These are phyloP conservation scores for Breynia disticha DNA, from an alignment of 441 rosid species.

Conservation along the genomic window DNA sequence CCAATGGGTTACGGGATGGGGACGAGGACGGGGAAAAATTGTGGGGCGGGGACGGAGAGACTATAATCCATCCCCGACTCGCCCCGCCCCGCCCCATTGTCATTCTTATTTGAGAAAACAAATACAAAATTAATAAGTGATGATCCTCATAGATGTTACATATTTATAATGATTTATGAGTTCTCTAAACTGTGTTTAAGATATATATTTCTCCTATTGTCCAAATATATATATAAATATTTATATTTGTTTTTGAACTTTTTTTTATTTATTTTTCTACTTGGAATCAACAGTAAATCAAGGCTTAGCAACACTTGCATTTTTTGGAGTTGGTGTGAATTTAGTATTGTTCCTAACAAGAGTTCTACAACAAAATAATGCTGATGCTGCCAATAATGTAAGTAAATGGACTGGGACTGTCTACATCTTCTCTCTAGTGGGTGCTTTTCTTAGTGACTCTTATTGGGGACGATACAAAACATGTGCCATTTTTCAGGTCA, in stretches of 20 bases:
- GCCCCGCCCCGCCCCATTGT: no score
- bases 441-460: slow-evolving; percentile 94
- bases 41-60: no score
- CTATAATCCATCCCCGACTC: no score
- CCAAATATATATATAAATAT: no score
- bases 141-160: no score
- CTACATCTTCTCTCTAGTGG: slow-evolving; percentile 89
- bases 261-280: not conserved
- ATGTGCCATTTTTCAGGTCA: slow-evolving; percentile 89
- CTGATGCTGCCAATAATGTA: slow-evolving; percentile 92
- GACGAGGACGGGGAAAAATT: no score
- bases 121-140: no score
- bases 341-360: slow-evolving; percentile 91
- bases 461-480: slow-evolving; percentile 99
- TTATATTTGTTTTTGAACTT: not conserved
- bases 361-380: slow-evolving; percentile 85
- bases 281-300: slow-evolving; percentile 61
- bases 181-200: no score
- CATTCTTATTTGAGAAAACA: no score
- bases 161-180: no score
- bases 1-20: no score
- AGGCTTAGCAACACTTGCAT: slow-evolving; percentile 95
- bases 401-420: slow-evolving; percentile 99
- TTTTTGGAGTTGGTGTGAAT: slow-evolving; percentile 98
- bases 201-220: no score